phyloP scores from a whole-genome alignment of 2,329 filamentous ascomycete genomes.

The Sclerotinia glacialis region DNA sequence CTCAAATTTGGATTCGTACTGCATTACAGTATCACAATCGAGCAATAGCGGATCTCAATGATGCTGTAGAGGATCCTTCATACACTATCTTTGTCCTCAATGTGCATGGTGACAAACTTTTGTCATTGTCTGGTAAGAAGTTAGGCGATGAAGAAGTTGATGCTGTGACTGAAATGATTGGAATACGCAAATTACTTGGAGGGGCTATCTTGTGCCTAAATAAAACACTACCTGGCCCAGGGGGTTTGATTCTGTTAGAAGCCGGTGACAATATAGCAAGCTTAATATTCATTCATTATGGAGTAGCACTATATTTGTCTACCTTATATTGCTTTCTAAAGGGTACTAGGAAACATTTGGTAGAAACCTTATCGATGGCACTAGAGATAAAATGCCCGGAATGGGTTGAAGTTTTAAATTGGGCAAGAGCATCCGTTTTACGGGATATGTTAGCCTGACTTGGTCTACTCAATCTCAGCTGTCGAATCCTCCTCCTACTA shows the following conservation, averaged over 20 bases:
- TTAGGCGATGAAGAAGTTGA: background rate
- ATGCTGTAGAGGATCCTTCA: background rate
- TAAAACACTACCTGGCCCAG: background rate
- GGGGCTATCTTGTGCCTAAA: background rate
- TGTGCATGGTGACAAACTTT: constrained; percentile 3
- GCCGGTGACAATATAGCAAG: background rate
- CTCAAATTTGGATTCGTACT: constrained; percentile 1
- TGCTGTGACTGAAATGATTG: background rate
- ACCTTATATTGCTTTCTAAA: background rate
- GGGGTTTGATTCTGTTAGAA: background rate
- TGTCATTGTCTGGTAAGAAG: background rate
- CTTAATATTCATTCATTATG: constrained; percentile 6
- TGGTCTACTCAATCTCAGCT: too few relatives aligned
- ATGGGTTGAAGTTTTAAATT: background rate
- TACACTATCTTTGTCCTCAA: background rate
- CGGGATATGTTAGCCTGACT: background rate
- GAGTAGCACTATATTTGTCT: background rate
- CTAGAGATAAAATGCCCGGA: background rate
- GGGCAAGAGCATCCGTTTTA: constrained; percentile 5
- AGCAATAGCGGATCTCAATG: background rate
- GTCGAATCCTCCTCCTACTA: background rate
- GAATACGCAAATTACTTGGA: background rate
- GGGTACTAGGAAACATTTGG: background rate
- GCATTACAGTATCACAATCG: background rate
- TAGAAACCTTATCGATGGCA: background rate